These are phyloP conservation scores for Carex littledalei DNA, from an alignment of 176 grass and related monocot species.

Conservation along the genomic window DNA sequence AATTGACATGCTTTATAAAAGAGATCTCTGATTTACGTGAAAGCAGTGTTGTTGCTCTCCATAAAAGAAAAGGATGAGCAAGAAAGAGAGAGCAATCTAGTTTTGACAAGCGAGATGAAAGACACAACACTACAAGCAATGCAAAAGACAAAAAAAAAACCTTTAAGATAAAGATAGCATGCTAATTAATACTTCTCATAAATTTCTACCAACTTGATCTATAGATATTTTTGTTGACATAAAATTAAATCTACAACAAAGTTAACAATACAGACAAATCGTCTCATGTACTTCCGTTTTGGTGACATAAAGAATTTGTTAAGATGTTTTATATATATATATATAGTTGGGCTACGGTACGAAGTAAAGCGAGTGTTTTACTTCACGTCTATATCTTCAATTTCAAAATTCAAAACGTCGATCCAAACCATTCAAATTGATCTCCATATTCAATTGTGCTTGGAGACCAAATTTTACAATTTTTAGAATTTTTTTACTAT, in stretches of 20 bases:
- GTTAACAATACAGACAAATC: neutral
- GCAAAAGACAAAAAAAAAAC: neutral
- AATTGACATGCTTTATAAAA: neutral
- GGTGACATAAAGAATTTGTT: neutral
- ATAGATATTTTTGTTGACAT: neutral
- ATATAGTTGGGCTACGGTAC: no score
- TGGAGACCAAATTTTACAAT: no score
- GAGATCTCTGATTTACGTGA: constrained; percentile 4
- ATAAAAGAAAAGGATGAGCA: constrained; percentile 3
- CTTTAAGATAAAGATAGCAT: neutral
- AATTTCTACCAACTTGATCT: neutral
- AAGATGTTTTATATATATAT: neutral
- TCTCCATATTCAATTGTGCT: no score
- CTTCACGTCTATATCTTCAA: no score
- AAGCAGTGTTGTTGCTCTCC: constrained; percentile 22
- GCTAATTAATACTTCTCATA: neutral
- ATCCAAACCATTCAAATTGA: no score
- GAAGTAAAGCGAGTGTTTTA: no score
- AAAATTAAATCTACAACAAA: neutral
- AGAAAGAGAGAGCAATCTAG: neutral
- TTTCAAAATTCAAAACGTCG: no score
- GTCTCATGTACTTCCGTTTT: neutral
- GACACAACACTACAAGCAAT: neutral
- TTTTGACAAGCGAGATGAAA: constrained; percentile 9
- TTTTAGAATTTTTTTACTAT: no score